Percentiles rank a stretch among this genome's conserved stretches.
These are phyloP conservation scores for Cordyceps sp. DNA, from an alignment of 2,329 filamentous ascomycete genomes.

Conservation along the genomic window DNA sequence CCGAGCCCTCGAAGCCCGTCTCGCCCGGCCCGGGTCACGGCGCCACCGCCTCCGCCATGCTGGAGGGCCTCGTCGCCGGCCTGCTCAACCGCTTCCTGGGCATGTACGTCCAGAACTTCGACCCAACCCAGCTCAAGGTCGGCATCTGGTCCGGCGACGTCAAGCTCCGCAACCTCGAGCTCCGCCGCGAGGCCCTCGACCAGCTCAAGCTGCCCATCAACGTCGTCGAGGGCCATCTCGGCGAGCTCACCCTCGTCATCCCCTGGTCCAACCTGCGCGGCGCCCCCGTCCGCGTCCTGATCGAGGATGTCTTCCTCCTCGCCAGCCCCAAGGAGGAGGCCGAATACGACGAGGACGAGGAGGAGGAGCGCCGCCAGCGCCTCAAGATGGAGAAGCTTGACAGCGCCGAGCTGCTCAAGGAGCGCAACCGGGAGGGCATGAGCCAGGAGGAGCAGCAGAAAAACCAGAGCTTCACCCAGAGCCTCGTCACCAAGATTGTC, in stretches of 20 bases:
- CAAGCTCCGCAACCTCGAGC: constrained; percentile 79
- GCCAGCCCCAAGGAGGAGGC: constrained; percentile 92
- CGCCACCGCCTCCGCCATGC: constrained; percentile 51
- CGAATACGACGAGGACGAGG: constrained; percentile 83
- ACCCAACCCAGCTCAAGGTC: constrained; percentile 92
- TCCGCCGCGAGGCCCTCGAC: constrained; percentile 87
- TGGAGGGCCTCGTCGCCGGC: constrained; percentile 92
- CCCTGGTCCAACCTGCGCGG: constrained; percentile 95
- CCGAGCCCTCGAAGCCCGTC: constrained; percentile 4
- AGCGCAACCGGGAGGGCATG: constrained; percentile 81
- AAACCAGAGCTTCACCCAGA: constrained; percentile 94
- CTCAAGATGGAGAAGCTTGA: constrained; percentile 99
- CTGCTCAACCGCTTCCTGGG: constrained; percentile 97
- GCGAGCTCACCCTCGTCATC: constrained; percentile 79
- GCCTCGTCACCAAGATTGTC: constrained; percentile 86
- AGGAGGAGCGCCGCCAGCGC: constrained; percentile 70
- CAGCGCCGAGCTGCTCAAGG: constrained; percentile 85
- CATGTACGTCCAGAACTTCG: constrained; percentile 99
- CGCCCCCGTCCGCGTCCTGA: constrained; percentile 84
- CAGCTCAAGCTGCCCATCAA: constrained; percentile 95
- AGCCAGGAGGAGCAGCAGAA: constrained; percentile 92
- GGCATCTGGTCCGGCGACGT: constrained; percentile 99
- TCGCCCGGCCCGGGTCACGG: constrained; percentile 58
- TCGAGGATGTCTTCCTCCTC: constrained; percentile 91
- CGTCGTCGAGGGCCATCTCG: constrained; percentile 87